Percentiles rank a stretch among this genome's conserved stretches.
These are phyloP conservation scores for Colletotrichum chrysophilum DNA, from an alignment of 2,329 filamentous ascomycete species.

Conservation along the genomic window DNA sequence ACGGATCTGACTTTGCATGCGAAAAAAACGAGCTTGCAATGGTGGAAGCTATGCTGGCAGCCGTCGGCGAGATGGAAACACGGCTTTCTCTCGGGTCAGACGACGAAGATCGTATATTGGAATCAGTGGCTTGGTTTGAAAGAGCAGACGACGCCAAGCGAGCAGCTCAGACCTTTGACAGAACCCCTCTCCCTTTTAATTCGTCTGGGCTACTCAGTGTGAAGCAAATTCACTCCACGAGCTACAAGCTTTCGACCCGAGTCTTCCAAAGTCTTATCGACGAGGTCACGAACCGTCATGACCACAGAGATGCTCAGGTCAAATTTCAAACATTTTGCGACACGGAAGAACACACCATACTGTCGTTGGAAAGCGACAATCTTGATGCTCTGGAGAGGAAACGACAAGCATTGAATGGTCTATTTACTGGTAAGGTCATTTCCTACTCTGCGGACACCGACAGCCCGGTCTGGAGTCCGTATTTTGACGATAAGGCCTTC, in stretches of 20 bases:
- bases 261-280: constrained; percentile 40
- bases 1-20: constrained; percentile 19
- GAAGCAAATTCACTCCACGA: constrained; percentile 38
- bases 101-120: constrained; percentile 36
- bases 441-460: constrained; percentile 24
- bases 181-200: constrained; percentile 33
- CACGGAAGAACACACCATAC: constrained; percentile 30
- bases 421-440: constrained; percentile 34
- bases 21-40: constrained; percentile 16
- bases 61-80: constrained; percentile 36
- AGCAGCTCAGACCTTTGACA: constrained; percentile 35
- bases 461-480: constrained; percentile 35
- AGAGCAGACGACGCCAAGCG: constrained; percentile 40
- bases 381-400: constrained; percentile 33
- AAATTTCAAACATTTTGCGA: constrained; percentile 30
- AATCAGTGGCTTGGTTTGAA: constrained; percentile 38
- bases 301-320: constrained; percentile 30
- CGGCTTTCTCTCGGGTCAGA: constrained; percentile 29
- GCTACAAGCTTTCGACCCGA: constrained; percentile 39
- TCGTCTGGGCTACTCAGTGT: constrained; percentile 37
- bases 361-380: constrained; percentile 43
- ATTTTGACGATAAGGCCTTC: constrained; percentile 21
- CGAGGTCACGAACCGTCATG: constrained; percentile 28
- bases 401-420: constrained; percentile 33
- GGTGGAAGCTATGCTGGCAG: constrained; percentile 33